phyloP scores from a whole-genome alignment of 768 basidiomycete species.

The Inosperma sp. region DNA sequence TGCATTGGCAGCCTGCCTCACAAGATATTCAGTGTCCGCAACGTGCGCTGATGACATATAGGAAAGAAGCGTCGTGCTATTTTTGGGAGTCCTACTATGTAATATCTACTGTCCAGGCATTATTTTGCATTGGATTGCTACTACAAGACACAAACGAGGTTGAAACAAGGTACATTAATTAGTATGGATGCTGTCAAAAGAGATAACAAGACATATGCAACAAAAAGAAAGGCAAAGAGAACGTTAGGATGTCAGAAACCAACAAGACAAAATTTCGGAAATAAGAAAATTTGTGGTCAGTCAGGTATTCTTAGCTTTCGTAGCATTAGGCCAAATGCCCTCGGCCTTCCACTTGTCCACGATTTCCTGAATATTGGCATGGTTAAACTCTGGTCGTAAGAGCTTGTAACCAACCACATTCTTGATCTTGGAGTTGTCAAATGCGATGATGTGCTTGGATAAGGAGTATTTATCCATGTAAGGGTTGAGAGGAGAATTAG shows the following conservation, averaged over 20 bases:
- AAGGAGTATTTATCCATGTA: conserved; percentile 76
- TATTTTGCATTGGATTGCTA: neutral
- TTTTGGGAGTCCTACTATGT: too few species aligned
- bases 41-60: conserved; percentile 32
- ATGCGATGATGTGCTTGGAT: conserved; percentile 63
- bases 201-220: conserved; percentile 5
- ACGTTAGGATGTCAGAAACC: neutral
- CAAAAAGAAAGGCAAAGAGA: conserved; percentile 11
- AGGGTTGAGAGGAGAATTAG: conserved; percentile 66
- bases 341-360: conserved; percentile 81
- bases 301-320: conserved; percentile 9
- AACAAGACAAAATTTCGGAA: neutral
- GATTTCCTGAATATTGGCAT: conserved; percentile 59
- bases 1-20: conserved; percentile 57
- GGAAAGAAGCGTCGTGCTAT: neutral
- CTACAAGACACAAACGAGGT: neutral
- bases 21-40: conserved; percentile 61
- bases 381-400: conserved; percentile 56
- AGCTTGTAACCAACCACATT: conserved; percentile 65
- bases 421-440: conserved; percentile 71
- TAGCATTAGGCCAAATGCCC: conserved; percentile 49
- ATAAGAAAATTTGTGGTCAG: neutral
- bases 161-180: conserved; percentile 3
- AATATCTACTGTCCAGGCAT: too few species aligned
- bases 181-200: conserved; percentile 10